Base-by-base conservation (phyloP, 2,329 filamentous ascomycete genomes). In the Trichoderma semiorbis region DNA sequence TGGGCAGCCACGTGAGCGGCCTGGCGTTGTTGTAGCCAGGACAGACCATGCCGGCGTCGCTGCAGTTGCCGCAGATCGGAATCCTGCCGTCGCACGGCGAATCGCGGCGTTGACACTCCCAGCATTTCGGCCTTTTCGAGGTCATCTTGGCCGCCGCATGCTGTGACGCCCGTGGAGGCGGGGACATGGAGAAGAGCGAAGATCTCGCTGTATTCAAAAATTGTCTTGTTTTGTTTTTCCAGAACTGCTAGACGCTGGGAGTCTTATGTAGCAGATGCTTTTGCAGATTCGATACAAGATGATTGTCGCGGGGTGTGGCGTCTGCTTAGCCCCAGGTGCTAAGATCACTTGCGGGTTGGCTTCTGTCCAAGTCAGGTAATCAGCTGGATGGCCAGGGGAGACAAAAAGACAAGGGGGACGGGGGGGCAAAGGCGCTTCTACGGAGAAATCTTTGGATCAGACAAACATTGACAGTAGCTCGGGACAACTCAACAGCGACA, bases 101-200 rank as follows among this genome's bases (percentile, higher is more conserved):
- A 8, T 78, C 74, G 2, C 81, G 81, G n/a, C 82, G 79, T 26
- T 77, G 80, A 71, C 82, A 84, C 72, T 83, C 82, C 83, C 82
- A 84, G 73, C 82, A 84, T 67, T 82, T 80, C 39, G 57, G 66
- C 57, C 57, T 61, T 61, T 69, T 69, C 36, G 66, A 69, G 28
- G 66, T 69, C 66, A 69, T 69, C 66, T 36, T 69, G 57, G 66
- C 57, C 39, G 57, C 57, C 43, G 60, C 66, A 69, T 69, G 57
- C 66, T 69, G 66, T 36, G 53, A 28, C 24, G 65, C 53, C 53
- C 10, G 34, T 7, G 21, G 28, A 58, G 34, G 55, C 66, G 36
- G n/a, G n/a, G 55, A 28, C 24, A 34, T 12, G 16, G 21, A 30
- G 16, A 30, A 63, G 36, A 32, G 18, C 11, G 18, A 18, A 21